Evolutionary conservation across 1,139 yeast species (phyloP), one percentile per base, ranked within the genome.

Genomic region (Hansenula sp.): DNA sequence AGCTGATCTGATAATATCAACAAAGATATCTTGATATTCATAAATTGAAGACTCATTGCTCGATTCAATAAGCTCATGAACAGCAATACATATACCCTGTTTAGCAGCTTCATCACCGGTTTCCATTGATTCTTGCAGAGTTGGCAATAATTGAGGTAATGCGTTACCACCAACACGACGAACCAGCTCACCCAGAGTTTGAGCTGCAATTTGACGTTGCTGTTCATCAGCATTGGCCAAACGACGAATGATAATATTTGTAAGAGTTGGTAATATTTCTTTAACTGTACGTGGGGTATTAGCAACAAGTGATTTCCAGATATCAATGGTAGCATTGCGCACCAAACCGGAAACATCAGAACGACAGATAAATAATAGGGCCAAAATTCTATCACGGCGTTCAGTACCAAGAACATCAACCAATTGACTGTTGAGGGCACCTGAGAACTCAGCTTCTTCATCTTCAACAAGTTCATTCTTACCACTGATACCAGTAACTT

Each of bases 251-350:
- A 94, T 82, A 55, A 88, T 77, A 48, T 77, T 77, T 4, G 95
- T 87, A 52, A 94, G 79, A 8, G 90, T 74, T 33, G 97, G 96
- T 54, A 94, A 68, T 47, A 93, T 87, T 62, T 91, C 97, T 71
- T 88, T 93, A 45, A 93, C 85, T n/a, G 96, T 89, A 64, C 86
- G 82, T 38, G 99, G 99, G 32, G 99, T 93, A 62, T 93, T 93
- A 44, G 96, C 86, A 44, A 94, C 98, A 64, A 94, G 74, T 0
- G 96, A 90, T 68, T 91, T 91, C 99, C 99, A 94, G 43, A 94
- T 91, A 57, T 93, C 97, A 50, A 89, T 80, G n/a, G 98, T 83
- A 36, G 96, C 88, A 53, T 81, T 81, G 58, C 99, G 83, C 28
- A 94, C 99, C 59, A 84, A 75, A 55, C 89, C 89, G 39, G 94